Evolutionary conservation across 495 filamentous ascomycete genomes (phyloP).

Genomic region (Terfezia claveryi): DNA sequence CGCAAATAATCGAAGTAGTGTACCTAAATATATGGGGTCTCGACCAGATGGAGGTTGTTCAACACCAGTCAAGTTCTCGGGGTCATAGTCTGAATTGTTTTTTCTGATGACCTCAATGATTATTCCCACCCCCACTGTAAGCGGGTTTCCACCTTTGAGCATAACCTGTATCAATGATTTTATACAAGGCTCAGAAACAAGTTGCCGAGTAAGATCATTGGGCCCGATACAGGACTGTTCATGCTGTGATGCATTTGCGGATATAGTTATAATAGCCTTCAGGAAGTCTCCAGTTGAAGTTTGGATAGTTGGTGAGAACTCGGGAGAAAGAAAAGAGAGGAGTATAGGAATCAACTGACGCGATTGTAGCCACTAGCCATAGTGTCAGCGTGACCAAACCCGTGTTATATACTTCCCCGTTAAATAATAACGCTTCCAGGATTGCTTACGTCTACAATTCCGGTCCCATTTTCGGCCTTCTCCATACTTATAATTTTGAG

Average conservation of each 20-base stretch:
- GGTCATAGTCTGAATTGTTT: conserved; percentile 98
- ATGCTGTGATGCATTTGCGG: conserved; percentile 91
- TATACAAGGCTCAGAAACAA: conserved; percentile 75
- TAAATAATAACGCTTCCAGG: neutral
- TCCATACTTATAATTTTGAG: conserved; percentile 96
- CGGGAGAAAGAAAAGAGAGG: conserved; percentile 64
- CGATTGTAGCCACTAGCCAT: conserved; percentile 64
- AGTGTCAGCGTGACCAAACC: conserved; percentile 12
- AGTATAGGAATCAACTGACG: conserved; percentile 77
- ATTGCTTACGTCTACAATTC: conserved; percentile 68
- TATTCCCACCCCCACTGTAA: conserved; percentile 93
- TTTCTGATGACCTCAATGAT: conserved; percentile 98
- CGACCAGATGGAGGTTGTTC: conserved; percentile 57
- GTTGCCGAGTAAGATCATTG: conserved; percentile 84
- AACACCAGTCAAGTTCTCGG: conserved; percentile 49
- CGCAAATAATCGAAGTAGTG: conserved; percentile 75
- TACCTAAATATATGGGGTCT: conserved; percentile 92
- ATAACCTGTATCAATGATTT: conserved; percentile 67
- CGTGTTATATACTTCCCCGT: conserved; percentile 2
- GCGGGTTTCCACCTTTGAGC: conserved; percentile 78
- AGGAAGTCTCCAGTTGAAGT: conserved; percentile 95
- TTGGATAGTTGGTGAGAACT: conserved; percentile 67
- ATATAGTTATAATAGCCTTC: conserved; percentile 97
- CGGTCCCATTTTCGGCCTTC: conserved; percentile 72
- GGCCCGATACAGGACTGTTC: conserved; percentile 95